Evolutionary conservation across 805 yeast genomes (phyloP).

Genomic region (Lipomyces chichibuensis): DNA sequence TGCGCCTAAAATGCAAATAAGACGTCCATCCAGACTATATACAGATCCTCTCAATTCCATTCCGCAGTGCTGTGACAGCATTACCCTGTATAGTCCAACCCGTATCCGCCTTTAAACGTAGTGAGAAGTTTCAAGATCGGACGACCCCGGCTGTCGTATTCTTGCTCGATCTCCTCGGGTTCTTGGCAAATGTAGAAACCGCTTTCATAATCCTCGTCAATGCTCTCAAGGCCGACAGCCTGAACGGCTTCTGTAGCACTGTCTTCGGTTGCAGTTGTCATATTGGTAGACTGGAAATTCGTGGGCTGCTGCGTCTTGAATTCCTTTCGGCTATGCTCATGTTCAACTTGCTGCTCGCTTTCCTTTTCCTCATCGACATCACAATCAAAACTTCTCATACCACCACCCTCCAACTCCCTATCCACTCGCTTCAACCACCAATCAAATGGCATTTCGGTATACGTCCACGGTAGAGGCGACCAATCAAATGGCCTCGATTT

Average conservation of each 20-base stretch:
- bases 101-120: conserved; percentile 19
- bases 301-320: not conserved
- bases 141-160: conserved; percentile 22
- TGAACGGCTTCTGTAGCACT: not conserved
- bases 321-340: not conserved
- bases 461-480: conserved; percentile 28
- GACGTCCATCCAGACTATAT: not conserved
- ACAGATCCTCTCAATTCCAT: not conserved
- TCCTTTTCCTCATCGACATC: not conserved
- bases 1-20: no score
- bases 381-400: not conserved
- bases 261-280: conserved; percentile 2
- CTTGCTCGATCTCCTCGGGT: conserved; percentile 27
- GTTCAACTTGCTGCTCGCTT: not conserved
- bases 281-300: conserved; percentile 5
- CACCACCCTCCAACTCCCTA: conserved; percentile 3
- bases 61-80: not conserved
- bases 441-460: conserved; percentile 13
- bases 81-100: not conserved
- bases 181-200: conserved; percentile 22
- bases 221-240: not conserved
- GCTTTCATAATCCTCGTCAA: conserved; percentile 12
- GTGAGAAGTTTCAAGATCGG: conserved; percentile 26
- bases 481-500: conserved; percentile 20
- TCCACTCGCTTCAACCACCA: conserved; percentile 21